phyloP scores from a whole-genome alignment of 2,329 filamentous ascomycete genomes.

The Chaetomiaceae sp. region DNA sequence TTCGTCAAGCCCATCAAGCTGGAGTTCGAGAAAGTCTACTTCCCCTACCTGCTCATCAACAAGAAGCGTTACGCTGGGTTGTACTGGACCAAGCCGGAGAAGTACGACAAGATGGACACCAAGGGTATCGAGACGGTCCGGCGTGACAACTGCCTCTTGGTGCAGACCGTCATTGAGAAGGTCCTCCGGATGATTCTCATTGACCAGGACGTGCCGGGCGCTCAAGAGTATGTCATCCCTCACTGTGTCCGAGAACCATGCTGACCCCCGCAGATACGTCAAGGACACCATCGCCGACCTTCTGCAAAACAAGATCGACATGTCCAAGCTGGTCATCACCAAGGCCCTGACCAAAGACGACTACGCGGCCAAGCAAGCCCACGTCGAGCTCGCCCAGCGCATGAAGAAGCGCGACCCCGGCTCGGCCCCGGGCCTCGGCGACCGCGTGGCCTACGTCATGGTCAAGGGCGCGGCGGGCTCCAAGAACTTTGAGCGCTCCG shows the following conservation, averaged over 20 bases:
- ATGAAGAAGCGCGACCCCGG: conserved; percentile 97
- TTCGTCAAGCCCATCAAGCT: conserved; percentile 97
- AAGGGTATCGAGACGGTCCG: conserved; percentile 99
- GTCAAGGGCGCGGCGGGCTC: conserved; percentile 83
- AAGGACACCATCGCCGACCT: conserved; percentile 94
- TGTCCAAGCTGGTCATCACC: conserved; percentile 98
- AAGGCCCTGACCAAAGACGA: conserved; percentile 90
- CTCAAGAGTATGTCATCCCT: conserved; percentile 73
- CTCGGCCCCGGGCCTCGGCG: conserved; percentile 85
- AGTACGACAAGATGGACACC: conserved; percentile 99
- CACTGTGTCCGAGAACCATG: background rate
- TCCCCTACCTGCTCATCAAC: conserved; percentile 96
- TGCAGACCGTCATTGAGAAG: conserved; percentile 96
- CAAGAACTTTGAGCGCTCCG: conserved; percentile 95
- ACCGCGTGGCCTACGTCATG: conserved; percentile 98
- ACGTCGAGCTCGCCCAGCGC: conserved; percentile 88
- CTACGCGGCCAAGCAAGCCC: conserved; percentile 89
- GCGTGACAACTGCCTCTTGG: conserved; percentile 90
- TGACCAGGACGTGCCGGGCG: conserved; percentile 81
- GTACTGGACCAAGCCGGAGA: conserved; percentile 91
- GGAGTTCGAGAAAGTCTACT: conserved; percentile 99
- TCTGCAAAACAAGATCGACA: conserved; percentile 95
- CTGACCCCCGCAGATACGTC: conserved; percentile 66
- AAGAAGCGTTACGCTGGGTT: conserved; percentile 99
- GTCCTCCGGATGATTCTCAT: conserved; percentile 94